Conservation (phyloP, 2,329 filamentous ascomycete genomes). For the Phialophora tarda region DNA sequence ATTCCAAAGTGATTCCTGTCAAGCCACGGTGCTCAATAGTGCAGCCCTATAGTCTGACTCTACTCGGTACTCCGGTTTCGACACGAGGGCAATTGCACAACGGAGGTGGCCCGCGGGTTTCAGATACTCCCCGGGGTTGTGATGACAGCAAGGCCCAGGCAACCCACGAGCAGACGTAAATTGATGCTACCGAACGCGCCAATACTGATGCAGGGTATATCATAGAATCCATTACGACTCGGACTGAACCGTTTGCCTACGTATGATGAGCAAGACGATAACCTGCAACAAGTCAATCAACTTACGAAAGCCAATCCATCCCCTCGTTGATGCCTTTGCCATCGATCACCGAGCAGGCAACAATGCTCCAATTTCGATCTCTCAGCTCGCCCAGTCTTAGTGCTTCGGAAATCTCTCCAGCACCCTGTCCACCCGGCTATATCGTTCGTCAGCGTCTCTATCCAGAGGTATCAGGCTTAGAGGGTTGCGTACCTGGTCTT, state of each 20-base stretch:
- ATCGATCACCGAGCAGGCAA: constrained; percentile 95
- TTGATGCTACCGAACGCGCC: constrained; percentile 18
- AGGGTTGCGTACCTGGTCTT: constrained; percentile 63
- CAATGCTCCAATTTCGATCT: constrained; percentile 98
- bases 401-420: constrained; percentile 94
- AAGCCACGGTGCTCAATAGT: neutral
- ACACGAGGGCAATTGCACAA: neutral
- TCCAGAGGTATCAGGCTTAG: neutral
- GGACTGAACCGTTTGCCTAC: constrained; percentile 38
- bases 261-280: constrained; percentile 12
- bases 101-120: neutral
- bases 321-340: constrained; percentile 93
- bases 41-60: neutral
- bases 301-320: constrained; percentile 84
- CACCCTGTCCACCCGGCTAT: constrained; percentile 90
- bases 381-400: constrained; percentile 86
- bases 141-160: neutral
- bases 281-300: constrained; percentile 3
- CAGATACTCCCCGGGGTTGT: neutral
- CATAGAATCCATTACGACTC: constrained; percentile 31
- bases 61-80: neutral
- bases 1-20: neutral
- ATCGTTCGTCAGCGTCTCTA: constrained; percentile 45
- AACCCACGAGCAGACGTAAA: neutral
- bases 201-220: constrained; percentile 21